Base-by-base conservation (phyloP, 805 yeast species). In the Tetrapisispora pingtungensis region DNA sequence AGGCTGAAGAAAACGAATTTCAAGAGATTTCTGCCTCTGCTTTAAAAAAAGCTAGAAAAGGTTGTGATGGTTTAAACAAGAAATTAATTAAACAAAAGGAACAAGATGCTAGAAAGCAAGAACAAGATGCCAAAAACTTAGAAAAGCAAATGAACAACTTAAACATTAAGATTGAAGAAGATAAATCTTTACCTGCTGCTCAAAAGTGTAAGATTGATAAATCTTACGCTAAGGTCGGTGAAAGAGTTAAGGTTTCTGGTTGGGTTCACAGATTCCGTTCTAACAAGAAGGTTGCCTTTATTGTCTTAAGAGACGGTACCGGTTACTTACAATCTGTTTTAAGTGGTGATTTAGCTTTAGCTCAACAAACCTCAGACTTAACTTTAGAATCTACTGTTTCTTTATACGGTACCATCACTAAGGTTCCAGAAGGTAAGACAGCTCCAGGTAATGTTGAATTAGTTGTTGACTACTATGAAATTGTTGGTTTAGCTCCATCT, bases 401-500 rank as follows among this genome's bases (percentile, higher is more conserved):
- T 41, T 68, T 93, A 47, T 84, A 75, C 62, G 99, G 99, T 68
- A 76, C 77, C 24, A 72, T 93, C 49, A 75, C 77, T 65, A 77
- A 82, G 57, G 73, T 94, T 40, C 97, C 97, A 46, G 97, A 87
- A 64, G 98, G 98, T 50, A 89, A 93, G 66, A 72, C 83, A 53
- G 99, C 98, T 10, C 96, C 97, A 46, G 97, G 97, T 51, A 96
- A 95, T 49, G 94, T 90, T 51, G 99, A 93, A 70, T 75, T 94
- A 56, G 74, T 75, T 49, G 97, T 81, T 45, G 98, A 93, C 67
- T 93, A 75, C 71, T 93, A 89, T 65, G 81, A 84, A 65, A 71
- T 93, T 45, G 72, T 89, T 47, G 96, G 97, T 43, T 74, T 86
- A 50, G 98, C 99, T 36, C 99, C 99, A 55, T 69, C 89, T 46